Evolutionary conservation across 352 stramenopile genomes (phyloP).

Genomic region (Saprolegnia parasitica): DNA sequence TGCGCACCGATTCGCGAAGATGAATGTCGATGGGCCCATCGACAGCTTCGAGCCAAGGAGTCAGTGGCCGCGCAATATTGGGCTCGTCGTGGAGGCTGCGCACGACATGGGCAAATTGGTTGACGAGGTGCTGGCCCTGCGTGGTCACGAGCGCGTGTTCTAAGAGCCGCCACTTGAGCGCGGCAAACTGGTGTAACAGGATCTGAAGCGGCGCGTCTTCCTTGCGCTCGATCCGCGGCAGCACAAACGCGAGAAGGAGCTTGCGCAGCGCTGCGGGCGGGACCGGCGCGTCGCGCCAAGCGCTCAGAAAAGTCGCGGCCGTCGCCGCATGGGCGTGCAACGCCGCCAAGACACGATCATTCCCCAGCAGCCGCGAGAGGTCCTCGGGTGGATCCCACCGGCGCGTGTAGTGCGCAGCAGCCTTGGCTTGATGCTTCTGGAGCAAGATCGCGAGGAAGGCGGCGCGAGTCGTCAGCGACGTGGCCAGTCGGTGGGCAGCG

Average conservation of each 20-base stretch:
- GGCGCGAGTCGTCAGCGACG: background rate
- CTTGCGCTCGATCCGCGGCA: slow-evolving; percentile 12
- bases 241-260: slow-evolving; percentile 2
- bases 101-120: slow-evolving; percentile 12
- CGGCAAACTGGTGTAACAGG: slow-evolving; percentile 16
- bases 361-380: background rate
- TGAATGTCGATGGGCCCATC: background rate
- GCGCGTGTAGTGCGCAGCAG: slow-evolving; percentile 14
- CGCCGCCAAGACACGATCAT: background rate
- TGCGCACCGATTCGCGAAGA: slow-evolving; percentile 33
- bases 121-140: slow-evolving; percentile 19
- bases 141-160: slow-evolving; percentile 18
- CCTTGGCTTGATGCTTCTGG: slow-evolving; percentile 10
- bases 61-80: background rate
- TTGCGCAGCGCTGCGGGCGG: background rate
- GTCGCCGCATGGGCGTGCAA: slow-evolving; percentile 2
- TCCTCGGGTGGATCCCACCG: slow-evolving; percentile 1
- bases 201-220: slow-evolving; percentile 15
- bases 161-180: slow-evolving; percentile 19
- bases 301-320: slow-evolving; percentile 13
- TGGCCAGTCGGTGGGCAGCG: slow-evolving; percentile 1
- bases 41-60: background rate
- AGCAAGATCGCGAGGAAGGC: slow-evolving; percentile 11
- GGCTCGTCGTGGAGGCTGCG: background rate
- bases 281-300: background rate